Conservation (phyloP, 2,329 filamentous ascomycete species). For the Meredithiella fracta region DNA sequence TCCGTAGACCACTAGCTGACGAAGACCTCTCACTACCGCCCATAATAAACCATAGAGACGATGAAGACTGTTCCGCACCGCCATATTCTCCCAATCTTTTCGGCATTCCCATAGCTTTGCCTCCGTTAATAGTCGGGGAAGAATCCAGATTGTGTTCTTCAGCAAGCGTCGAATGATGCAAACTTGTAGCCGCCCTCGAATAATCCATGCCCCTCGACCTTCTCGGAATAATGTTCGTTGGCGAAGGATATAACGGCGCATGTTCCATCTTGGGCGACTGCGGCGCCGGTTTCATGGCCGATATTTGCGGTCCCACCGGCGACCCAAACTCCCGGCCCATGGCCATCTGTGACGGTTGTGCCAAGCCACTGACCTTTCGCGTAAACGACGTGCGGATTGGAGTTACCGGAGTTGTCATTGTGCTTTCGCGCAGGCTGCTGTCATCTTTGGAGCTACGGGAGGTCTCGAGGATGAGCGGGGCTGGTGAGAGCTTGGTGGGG, state of each 20-base stretch:
- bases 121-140: slow-evolving; percentile 60
- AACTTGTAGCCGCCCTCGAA: slow-evolving; percentile 76
- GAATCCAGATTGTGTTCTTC: slow-evolving; percentile 79
- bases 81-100: slow-evolving; percentile 33
- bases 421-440: slow-evolving; percentile 32
- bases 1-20: slow-evolving; percentile 64
- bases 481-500: slow-evolving; percentile 39
- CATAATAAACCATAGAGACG: slow-evolving; percentile 55
- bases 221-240: slow-evolving; percentile 72
- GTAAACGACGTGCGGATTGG: slow-evolving; percentile 53
- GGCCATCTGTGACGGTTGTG: slow-evolving; percentile 1
- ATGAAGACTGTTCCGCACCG: slow-evolving; percentile 47
- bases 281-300: slow-evolving; percentile 25
- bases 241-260: slow-evolving; percentile 63
- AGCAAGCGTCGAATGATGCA: slow-evolving; percentile 88
- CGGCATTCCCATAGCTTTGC: slow-evolving; percentile 36
- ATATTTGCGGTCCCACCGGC: neutral
- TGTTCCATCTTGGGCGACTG: slow-evolving; percentile 76
- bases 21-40: slow-evolving; percentile 51
- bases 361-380: slow-evolving; percentile 26
- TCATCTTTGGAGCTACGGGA: slow-evolving; percentile 50
- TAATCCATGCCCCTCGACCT: slow-evolving; percentile 86
- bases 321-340: slow-evolving; percentile 6
- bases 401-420: slow-evolving; percentile 39
- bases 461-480: slow-evolving; percentile 38